Evolutionary conservation across 2,329 filamentous ascomycete species (phyloP).

Genomic region (Hypoxylon sp.): DNA sequence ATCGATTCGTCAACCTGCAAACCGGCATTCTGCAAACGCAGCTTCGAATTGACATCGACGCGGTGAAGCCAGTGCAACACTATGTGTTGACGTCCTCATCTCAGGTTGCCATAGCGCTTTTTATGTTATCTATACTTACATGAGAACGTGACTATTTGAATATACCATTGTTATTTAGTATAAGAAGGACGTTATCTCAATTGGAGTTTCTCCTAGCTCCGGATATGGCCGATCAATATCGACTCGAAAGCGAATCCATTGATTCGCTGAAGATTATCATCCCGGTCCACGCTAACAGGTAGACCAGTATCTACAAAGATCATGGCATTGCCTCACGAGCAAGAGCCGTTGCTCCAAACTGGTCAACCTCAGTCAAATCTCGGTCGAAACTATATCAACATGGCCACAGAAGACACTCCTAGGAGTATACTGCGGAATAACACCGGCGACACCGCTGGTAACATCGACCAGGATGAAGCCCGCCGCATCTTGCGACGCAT

Average conservation of each 20-base stretch:
- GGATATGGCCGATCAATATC: constrained; percentile 31
- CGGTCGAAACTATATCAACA: constrained; percentile 9
- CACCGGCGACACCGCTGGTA: background rate
- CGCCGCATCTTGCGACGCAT: constrained; percentile 67
- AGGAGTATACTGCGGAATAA: background rate
- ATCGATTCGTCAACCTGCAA: background rate
- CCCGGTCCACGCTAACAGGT: constrained; percentile 11
- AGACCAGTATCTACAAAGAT: constrained; percentile 25
- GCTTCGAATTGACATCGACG: background rate
- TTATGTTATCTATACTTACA: background rate
- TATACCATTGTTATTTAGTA: background rate
- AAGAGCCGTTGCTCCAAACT: constrained; percentile 30
- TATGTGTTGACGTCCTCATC: background rate
- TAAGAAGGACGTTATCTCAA: constrained; percentile 16
- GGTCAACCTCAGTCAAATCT: constrained; percentile 31
- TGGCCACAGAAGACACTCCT: constrained; percentile 22
- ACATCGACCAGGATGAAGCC: constrained; percentile 36
- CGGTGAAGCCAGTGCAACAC: background rate
- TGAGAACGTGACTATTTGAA: background rate
- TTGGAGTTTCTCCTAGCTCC: constrained; percentile 12
- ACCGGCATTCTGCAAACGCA: background rate
- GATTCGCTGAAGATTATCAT: constrained; percentile 42
- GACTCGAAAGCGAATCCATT: constrained; percentile 19
- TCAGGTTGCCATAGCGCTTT: background rate
- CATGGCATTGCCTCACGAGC: constrained; percentile 30